Evolutionary conservation across 1,284 basidiomycete species (phyloP).

Genomic region (Apiotrichum porosum): DNA sequence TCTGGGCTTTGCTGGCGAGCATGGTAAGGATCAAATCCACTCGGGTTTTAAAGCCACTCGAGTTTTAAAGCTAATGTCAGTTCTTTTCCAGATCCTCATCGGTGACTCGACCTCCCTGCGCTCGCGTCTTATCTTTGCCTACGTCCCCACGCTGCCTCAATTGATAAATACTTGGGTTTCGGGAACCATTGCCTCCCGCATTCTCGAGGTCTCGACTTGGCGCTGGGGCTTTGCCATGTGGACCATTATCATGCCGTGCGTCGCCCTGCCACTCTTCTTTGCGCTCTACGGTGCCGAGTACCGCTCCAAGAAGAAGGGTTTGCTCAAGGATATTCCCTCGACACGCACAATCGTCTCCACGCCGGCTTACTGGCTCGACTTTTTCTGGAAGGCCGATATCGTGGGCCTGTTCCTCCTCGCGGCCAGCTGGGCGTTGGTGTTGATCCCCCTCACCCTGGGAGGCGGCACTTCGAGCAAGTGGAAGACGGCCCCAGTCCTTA

Average conservation of each 20-base stretch:
- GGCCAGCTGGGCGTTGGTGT: conserved; percentile 42
- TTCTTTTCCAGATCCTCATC: conserved; percentile 17
- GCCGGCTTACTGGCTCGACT: conserved; percentile 20
- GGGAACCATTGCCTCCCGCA: conserved; percentile 5
- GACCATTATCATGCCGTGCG: conserved; percentile 49
- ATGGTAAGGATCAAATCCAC: too few species aligned
- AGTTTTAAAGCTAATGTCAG: too few species aligned
- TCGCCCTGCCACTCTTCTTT: conserved; percentile 37
- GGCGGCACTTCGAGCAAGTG: conserved; percentile 36
- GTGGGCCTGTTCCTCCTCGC: conserved; percentile 46
- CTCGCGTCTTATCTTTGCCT: conserved; percentile 60
- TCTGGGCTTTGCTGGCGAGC: conserved; percentile 15
- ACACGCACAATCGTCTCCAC: conserved; percentile 38
- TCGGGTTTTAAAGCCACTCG: too few species aligned
- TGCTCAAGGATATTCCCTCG: conserved; percentile 48
- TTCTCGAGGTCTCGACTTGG: conserved; percentile 38
- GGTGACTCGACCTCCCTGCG: conserved; percentile 69
- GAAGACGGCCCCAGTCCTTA: conserved; percentile 44
- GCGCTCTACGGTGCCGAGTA: conserved; percentile 35
- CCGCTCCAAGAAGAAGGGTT: conserved; percentile 30
- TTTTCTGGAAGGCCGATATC: conserved; percentile 50
- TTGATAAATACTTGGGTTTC: too few species aligned
- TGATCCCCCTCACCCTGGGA: conserved; percentile 49
- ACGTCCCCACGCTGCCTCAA: too few species aligned
- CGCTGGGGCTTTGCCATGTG: conserved; percentile 50